phyloP scores from a whole-genome alignment of 2,329 filamentous ascomycete genomes.

The Seiridium unicorne region DNA sequence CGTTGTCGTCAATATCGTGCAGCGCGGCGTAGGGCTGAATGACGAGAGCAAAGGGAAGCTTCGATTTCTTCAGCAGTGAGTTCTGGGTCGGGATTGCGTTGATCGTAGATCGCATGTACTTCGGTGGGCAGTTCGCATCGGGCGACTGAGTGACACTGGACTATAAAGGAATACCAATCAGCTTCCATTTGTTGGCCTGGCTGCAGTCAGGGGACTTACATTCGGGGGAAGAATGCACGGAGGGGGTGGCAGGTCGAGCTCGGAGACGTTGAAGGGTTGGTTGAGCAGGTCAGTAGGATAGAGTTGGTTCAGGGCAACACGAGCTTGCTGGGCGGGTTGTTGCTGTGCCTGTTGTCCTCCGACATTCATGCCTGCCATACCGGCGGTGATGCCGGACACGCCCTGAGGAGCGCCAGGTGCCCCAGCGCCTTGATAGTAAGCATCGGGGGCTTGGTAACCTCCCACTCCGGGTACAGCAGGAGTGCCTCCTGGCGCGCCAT shows the following conservation, averaged over 20 bases:
- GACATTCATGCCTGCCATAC: slow-evolving; percentile 84
- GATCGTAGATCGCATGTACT: slow-evolving; percentile 92
- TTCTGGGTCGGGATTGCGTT: slow-evolving; percentile 92
- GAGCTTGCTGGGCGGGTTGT: slow-evolving; percentile 44
- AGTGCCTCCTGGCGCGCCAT: slow-evolving; percentile 39
- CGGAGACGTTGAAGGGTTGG: slow-evolving; percentile 90
- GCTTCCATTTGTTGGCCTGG: neutral
- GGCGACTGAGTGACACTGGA: slow-evolving; percentile 89
- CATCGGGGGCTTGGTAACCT: slow-evolving; percentile 67
- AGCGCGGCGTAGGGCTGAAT: slow-evolving; percentile 94
- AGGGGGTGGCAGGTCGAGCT: slow-evolving; percentile 88
- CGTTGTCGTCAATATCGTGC: slow-evolving; percentile 86
- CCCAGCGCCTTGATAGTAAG: slow-evolving; percentile 60
- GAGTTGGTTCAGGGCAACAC: slow-evolving; percentile 74
- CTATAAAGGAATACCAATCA: slow-evolving; percentile 38
- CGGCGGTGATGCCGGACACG: slow-evolving; percentile 74
- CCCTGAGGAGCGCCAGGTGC: slow-evolving; percentile 36
- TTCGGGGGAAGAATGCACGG: slow-evolving; percentile 89
- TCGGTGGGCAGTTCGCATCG: slow-evolving; percentile 84
- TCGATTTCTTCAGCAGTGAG: slow-evolving; percentile 93
- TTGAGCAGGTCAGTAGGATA: slow-evolving; percentile 89
- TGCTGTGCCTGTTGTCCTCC: slow-evolving; percentile 55
- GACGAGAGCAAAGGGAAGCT: slow-evolving; percentile 89
- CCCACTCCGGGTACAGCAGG: slow-evolving; percentile 45
- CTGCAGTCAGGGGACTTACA: slow-evolving; percentile 53